Evolutionary conservation across 495 filamentous ascomycete genomes (phyloP).

Genomic region (Neurospora sp.): DNA sequence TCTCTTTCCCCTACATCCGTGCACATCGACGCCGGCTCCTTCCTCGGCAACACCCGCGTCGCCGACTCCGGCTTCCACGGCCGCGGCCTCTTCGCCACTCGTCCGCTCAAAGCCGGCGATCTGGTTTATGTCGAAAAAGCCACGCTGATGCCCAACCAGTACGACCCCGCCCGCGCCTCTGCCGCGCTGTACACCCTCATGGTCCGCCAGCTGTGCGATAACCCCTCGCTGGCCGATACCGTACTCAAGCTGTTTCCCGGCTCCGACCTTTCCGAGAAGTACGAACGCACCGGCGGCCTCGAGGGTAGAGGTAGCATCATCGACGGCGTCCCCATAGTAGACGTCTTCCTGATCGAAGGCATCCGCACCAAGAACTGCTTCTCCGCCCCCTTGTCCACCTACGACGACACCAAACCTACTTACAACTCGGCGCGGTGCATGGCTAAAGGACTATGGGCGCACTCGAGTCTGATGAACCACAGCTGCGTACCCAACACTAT

Average conservation of each 20-base stretch:
- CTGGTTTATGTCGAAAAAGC: constrained; percentile 46
- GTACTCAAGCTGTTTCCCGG: constrained; percentile 39
- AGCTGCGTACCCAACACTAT: constrained; percentile 41
- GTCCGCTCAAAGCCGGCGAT: constrained; percentile 38
- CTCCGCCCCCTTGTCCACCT: constrained; percentile 30
- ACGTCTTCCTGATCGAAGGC: constrained; percentile 38
- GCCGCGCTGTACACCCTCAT: constrained; percentile 31
- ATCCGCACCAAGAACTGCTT: constrained; percentile 42
- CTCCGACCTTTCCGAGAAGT: neutral
- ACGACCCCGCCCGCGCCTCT: constrained; percentile 23
- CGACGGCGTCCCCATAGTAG: constrained; percentile 39
- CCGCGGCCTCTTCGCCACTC: constrained; percentile 40
- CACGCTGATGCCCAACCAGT: constrained; percentile 29
- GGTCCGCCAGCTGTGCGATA: constrained; percentile 38
- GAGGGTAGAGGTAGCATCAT: constrained; percentile 24
- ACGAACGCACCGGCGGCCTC: constrained; percentile 13
- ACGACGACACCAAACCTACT: constrained; percentile 22
- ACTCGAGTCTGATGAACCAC: constrained; percentile 47
- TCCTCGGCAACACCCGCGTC: constrained; percentile 18
- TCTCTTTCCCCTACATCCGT: constrained; percentile 21
- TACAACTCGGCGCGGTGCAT: constrained; percentile 14
- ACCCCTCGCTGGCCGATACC: constrained; percentile 31
- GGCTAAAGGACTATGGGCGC: constrained; percentile 41
- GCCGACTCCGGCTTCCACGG: constrained; percentile 19
- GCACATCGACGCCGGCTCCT: constrained; percentile 36